These are phyloP conservation scores for Cytidiella melzeri DNA, from an alignment of 768 basidiomycete genomes.

Conservation along the genomic window DNA sequence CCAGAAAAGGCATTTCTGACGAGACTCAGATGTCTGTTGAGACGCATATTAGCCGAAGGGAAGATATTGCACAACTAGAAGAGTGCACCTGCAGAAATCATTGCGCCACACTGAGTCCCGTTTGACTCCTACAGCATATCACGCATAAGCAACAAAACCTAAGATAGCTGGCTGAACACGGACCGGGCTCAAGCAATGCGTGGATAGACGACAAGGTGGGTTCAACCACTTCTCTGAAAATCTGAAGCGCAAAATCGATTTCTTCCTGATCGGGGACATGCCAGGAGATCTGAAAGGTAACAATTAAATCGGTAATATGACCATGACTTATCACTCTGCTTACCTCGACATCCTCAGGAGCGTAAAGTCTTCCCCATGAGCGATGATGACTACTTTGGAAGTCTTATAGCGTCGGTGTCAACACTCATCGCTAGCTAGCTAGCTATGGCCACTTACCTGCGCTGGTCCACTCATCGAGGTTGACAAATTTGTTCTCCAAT, in stretches of 20 bases:
- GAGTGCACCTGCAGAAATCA: conserved; percentile 78
- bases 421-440: neutral
- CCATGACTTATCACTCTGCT: conserved; percentile 13
- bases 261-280: conserved; percentile 69
- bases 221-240: conserved; percentile 62
- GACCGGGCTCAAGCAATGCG: conserved; percentile 46
- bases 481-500: conserved; percentile 74
- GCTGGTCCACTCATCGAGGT: conserved; percentile 68
- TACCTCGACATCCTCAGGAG: conserved; percentile 63
- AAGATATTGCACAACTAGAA: no score
- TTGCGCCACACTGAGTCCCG: conserved; percentile 71
- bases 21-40: conserved; percentile 60
- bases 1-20: conserved; percentile 74
- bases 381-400: conserved; percentile 64
- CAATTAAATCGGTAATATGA: no score
- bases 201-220: conserved; percentile 57
- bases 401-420: conserved; percentile 35
- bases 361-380: conserved; percentile 78
- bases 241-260: conserved; percentile 63
- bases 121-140: conserved; percentile 34
- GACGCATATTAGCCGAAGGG: neutral
- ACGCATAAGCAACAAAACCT: neutral
- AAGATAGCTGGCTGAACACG: no score
- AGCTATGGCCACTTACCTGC: conserved; percentile 40
- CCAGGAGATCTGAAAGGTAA: conserved; percentile 55